Conservation (phyloP, 2,329 filamentous ascomycete genomes). For the Trichoderma polysporum region DNA sequence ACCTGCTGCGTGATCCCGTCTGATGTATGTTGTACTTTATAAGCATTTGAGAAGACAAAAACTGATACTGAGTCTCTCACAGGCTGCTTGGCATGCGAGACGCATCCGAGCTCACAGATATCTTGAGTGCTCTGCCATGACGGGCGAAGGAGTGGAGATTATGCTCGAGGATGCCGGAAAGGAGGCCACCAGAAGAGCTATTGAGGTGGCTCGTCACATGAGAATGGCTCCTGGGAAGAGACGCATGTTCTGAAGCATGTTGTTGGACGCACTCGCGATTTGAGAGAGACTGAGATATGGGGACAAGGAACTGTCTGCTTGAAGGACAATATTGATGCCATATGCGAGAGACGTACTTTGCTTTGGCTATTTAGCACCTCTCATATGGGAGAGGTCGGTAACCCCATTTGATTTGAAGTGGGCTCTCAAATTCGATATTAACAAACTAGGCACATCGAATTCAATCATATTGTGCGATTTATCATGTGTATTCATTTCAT, state of each 20-base stretch:
- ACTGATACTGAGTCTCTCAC: not conserved
- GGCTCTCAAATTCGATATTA: no score
- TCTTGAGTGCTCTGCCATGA: conserved; percentile 39
- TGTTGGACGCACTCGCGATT: rapidly evolving
- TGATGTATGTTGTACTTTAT: conserved; percentile 28
- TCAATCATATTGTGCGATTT: no score
- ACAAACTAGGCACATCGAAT: no score
- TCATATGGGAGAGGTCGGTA: no score
- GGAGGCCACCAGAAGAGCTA: conserved; percentile 28
- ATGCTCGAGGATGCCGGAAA: conserved; percentile 31
- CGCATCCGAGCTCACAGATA: conserved; percentile 34
- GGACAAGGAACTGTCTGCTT: no score
- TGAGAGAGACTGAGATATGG: no score
- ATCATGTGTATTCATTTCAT: no score
- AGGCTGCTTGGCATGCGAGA: conserved; percentile 36
- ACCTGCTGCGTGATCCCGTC: conserved; percentile 34
- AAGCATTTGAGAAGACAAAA: not conserved
- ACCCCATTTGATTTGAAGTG: no score
- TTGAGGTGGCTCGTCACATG: conserved; percentile 23
- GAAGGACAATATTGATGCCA: not conserved
- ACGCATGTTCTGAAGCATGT: conserved; percentile 18
- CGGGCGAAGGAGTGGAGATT: conserved; percentile 36
- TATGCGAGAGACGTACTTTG: not conserved
- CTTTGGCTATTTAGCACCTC: no score
- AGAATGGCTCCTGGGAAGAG: conserved; percentile 24